These are phyloP conservation scores for Colletotrichum lini DNA, from an alignment of 2,329 filamentous ascomycete genomes.

Conservation along the genomic window DNA sequence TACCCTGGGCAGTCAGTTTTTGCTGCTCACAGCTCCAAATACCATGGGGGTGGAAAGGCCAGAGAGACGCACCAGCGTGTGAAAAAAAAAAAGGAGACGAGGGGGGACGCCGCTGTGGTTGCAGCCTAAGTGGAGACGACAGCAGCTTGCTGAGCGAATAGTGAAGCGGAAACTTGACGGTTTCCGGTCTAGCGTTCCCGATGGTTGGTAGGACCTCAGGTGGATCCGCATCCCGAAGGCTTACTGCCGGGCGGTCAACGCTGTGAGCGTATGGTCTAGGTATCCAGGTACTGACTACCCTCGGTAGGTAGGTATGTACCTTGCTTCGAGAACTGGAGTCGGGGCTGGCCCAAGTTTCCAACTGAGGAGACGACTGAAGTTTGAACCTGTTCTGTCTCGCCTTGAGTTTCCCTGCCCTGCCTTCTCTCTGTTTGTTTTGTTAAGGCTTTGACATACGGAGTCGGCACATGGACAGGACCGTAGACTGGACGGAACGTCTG, in stretches of 20 bases:
- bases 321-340: not conserved
- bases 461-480: constrained; percentile 3
- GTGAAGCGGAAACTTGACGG: not conserved
- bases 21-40: constrained; percentile 26
- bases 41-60: constrained; percentile 13
- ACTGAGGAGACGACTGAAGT: constrained; percentile 29
- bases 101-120: constrained; percentile 33
- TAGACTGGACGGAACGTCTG: constrained; percentile 35
- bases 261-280: not conserved
- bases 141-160: constrained; percentile 16
- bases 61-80: constrained; percentile 10
- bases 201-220: constrained; percentile 26
- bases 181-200: constrained; percentile 24
- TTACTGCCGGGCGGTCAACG: constrained; percentile 33
- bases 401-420: constrained; percentile 24
- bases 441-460: constrained; percentile 16
- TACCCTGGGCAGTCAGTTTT: constrained; percentile 18
- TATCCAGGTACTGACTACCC: not conserved
- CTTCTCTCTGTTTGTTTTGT: not conserved
- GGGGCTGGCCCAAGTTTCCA: constrained; percentile 34
- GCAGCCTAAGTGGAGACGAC: constrained; percentile 13
- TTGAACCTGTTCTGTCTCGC: constrained; percentile 31
- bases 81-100: constrained; percentile 2
- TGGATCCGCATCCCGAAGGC: not conserved
- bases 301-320: too few species aligned